Conservation (phyloP, 768 basidiomycete species). For the Lentinula sp. region DNA sequence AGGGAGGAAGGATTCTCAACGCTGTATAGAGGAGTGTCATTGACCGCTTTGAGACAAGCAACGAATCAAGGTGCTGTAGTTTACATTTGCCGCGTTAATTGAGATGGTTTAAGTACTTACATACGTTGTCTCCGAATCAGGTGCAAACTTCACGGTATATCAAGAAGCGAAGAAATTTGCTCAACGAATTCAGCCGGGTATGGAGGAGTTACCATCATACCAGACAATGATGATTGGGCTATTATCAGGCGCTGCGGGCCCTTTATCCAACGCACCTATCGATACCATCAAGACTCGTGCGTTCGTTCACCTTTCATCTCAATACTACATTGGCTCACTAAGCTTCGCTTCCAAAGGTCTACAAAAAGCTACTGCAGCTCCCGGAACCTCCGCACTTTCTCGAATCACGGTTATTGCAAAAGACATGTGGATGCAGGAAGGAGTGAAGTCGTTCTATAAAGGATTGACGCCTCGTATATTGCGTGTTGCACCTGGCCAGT, state of each 20-base stretch:
- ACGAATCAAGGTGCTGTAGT: slow-evolving; percentile 81
- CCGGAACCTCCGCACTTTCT: slow-evolving; percentile 72
- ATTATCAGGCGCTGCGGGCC: slow-evolving; percentile 96
- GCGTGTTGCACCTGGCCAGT: slow-evolving; percentile 94
- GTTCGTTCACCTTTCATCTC: slow-evolving; percentile 21
- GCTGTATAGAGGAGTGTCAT: slow-evolving; percentile 86
- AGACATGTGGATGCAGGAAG: slow-evolving; percentile 95
- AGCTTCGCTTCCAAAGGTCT: slow-evolving; percentile 44
- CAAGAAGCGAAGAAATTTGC: slow-evolving; percentile 91
- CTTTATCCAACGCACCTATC: slow-evolving; percentile 95
- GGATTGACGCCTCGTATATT: slow-evolving; percentile 96
- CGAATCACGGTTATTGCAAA: slow-evolving; percentile 74
- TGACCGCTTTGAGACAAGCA: slow-evolving; percentile 93
- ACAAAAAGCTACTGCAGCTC: slow-evolving; percentile 72
- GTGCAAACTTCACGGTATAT: slow-evolving; percentile 97
- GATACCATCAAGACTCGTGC: slow-evolving; percentile 93
- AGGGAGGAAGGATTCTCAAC: slow-evolving; percentile 84
- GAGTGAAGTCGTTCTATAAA: slow-evolving; percentile 90
- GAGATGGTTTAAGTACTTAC: background rate
- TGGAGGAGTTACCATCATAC: slow-evolving; percentile 80
- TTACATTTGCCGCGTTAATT: background rate
- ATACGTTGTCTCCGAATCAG: slow-evolving; percentile 24
- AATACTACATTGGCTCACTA: slow-evolving; percentile 1
- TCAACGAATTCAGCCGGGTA: slow-evolving; percentile 70
- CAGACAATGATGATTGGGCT: slow-evolving; percentile 95